These are phyloP conservation scores for Blastobotrys illinoisensis DNA, from an alignment of 1,139 yeast species.

Conservation along the genomic window DNA sequence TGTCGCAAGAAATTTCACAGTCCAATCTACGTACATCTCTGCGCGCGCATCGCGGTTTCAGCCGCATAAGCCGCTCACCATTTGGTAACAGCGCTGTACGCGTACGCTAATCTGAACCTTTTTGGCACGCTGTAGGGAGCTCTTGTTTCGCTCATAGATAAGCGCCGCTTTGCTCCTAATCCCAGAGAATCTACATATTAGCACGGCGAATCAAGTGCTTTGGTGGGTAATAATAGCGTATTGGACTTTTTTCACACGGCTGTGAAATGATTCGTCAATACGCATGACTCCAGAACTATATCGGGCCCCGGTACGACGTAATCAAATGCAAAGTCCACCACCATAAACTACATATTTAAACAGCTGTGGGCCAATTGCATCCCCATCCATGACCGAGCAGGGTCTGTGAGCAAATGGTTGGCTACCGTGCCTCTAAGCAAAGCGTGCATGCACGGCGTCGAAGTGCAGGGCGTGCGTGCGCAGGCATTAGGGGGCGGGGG, in stretches of 20 bases:
- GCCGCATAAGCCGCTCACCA: neutral
- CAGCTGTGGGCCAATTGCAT: neutral
- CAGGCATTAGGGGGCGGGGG: neutral
- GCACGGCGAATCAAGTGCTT: no score
- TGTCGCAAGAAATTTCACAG: neutral
- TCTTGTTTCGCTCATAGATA: no score
- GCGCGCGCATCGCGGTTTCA: constrained; percentile 1
- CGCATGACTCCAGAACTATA: no score
- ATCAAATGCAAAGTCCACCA: no score
- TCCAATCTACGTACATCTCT: neutral
- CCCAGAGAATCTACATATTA: no score
- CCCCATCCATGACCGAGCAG: neutral
- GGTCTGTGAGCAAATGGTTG: neutral
- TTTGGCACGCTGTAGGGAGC: no score
- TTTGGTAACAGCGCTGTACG: neutral
- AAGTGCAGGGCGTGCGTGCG: neutral
- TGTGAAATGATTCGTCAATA: neutral
- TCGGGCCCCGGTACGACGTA: neutral
- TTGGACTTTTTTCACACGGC: neutral
- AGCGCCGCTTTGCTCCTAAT: no score
- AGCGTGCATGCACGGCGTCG: neutral
- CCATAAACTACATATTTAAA: no score
- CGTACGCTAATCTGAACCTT: no score
- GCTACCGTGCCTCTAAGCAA: neutral
- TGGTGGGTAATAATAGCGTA: no score